Base-by-base conservation (phyloP, 768 basidiomycete species). In the Phallus indusiatus region DNA sequence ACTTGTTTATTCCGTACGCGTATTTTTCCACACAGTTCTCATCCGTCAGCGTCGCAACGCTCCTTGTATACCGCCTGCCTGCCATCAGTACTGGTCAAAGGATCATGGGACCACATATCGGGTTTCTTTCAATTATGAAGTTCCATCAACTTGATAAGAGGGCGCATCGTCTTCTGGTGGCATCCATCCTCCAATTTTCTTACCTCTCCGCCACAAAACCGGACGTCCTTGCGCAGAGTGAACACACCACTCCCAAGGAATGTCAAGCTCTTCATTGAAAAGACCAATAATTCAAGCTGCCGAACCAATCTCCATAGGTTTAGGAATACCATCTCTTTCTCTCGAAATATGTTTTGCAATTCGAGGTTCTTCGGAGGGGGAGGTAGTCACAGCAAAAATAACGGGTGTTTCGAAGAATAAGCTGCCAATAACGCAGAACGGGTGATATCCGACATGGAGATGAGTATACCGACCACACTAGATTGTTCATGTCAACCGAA, bases 361-460 rank as follows among this genome's bases (percentile, higher is more conserved):
- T 14, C 64, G 62, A 6, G 63, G 52, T 11, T 63, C 21, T 0
- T 56, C 54, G 47, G n/a, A n/a, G 66, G 54, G 24, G 77, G 76
- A 1, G 92, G 91, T 1, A 96, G 70, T 62, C 94, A 84, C 1
- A 95, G 67, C 12, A 96, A 77, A 58, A 91, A 78, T 59, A 94
- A 80, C 0, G 94, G 94, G 12, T 92, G 77, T 0, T 80, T 76
- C 0, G 90, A 93, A 11, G 84, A 82, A 61, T 84, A 79, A 1
- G 86, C 90, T 11, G 84, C 82, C 1, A 85, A 74, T 57, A 88
- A 67, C 0, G 91, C 81, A 0, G 81, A 72, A 55, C 78, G 81
- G 1, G 91, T 90, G 70, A 93, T 95, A 0, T 81, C 75, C 17
- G 89, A 91, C 67, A 89, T 79, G 1, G 91, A 94, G 37, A 93